phyloP scores from a whole-genome alignment of 225 moss, liverwort and hornwort species.

The Takakia lepidozioides region DNA sequence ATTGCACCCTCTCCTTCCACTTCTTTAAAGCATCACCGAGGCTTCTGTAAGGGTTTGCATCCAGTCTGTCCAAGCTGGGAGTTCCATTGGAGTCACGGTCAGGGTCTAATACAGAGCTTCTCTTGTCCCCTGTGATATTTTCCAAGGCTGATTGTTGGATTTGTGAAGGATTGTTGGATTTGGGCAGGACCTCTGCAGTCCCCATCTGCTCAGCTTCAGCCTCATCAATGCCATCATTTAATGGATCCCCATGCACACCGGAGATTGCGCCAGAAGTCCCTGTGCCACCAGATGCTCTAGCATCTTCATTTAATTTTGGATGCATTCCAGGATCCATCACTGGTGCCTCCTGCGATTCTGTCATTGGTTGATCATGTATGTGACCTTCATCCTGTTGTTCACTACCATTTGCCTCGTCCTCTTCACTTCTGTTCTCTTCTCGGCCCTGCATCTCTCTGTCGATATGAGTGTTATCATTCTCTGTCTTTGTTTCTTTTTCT shows the following conservation, averaged over 20 bases:
- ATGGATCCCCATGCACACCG: constrained; percentile 52
- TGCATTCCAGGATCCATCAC: constrained; percentile 23
- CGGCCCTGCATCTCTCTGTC: constrained; percentile 27
- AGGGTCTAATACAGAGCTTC: constrained; percentile 35
- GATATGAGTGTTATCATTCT: constrained; percentile 23
- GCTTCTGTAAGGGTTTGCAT: constrained; percentile 69
- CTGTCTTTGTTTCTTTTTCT: constrained; percentile 20
- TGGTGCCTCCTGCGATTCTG: constrained; percentile 39
- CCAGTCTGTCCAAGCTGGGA: constrained; percentile 42
- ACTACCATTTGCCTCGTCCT: constrained; percentile 33
- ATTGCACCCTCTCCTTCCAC: constrained; percentile 91
- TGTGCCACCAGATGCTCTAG: constrained; percentile 53
- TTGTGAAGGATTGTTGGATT: constrained; percentile 38
- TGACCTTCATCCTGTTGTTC: constrained; percentile 45
- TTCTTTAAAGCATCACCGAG: constrained; percentile 87
- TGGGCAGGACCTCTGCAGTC: constrained; percentile 41
- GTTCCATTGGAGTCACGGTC: constrained; percentile 13
- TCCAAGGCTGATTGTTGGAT: constrained; percentile 48
- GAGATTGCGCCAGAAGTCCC: constrained; percentile 49
- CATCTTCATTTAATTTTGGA: constrained; percentile 37
- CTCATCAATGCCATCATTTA: constrained; percentile 38
- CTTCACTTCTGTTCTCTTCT: constrained; percentile 3
- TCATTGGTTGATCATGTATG: constrained; percentile 30
- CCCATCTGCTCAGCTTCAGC: constrained; percentile 48
- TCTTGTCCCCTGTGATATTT: constrained; percentile 42